These are phyloP conservation scores for Jamesozyma jinghongensis DNA, from an alignment of 805 yeast species.

Conservation along the genomic window DNA sequence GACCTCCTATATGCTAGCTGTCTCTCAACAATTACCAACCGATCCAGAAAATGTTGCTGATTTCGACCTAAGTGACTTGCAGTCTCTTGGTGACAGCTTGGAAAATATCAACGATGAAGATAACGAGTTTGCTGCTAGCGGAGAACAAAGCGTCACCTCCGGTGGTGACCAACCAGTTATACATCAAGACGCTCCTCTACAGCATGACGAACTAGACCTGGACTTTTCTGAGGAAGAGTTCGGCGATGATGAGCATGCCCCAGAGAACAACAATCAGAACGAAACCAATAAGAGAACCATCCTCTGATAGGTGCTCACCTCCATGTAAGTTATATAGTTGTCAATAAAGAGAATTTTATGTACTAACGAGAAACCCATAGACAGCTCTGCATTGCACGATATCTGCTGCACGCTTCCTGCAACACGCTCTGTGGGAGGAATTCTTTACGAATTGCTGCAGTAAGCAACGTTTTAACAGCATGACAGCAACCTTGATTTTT, in stretches of 20 bases:
- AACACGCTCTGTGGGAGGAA: no score
- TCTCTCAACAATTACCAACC: conserved; percentile 84
- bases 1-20: conserved; percentile 88
- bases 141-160: conserved; percentile 19
- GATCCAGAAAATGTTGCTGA: conserved; percentile 64
- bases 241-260: conserved; percentile 2
- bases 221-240: conserved; percentile 27
- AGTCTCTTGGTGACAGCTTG: conserved; percentile 34
- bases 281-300: conserved; percentile 4
- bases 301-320: neutral
- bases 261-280: neutral
- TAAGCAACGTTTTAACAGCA: no score
- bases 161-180: conserved; percentile 15
- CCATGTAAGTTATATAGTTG: neutral
- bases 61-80: conserved; percentile 51
- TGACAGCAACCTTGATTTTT: no score
- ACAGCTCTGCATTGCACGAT: no score
- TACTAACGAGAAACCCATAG: neutral
- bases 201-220: conserved; percentile 18
- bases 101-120: conserved; percentile 15
- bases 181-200: conserved; percentile 2
- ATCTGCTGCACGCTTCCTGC: no score
- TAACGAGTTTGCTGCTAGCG: conserved; percentile 30
- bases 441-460: no score
- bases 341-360: neutral